phyloP scores from a whole-genome alignment of 2,329 filamentous ascomycete genomes.

The Zarea fungicola region DNA sequence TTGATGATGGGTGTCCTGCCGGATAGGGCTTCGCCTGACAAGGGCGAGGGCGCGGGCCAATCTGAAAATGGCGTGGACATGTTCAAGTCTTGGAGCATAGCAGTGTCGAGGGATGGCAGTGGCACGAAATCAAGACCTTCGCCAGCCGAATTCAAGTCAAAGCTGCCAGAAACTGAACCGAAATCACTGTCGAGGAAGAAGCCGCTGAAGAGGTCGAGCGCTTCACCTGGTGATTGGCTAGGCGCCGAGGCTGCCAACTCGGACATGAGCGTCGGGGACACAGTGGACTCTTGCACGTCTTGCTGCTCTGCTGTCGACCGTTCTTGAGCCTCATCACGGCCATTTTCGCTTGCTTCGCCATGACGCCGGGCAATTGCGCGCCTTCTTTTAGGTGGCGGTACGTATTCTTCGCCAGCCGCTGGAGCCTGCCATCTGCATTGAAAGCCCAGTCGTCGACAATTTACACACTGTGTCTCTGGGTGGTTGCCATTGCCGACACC shows the following conservation, averaged over 20 bases:
- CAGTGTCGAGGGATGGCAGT: conserved; percentile 11
- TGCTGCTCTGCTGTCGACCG: no score
- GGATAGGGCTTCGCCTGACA: background rate
- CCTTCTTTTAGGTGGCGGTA: conserved; percentile 15
- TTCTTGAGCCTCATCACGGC: background rate
- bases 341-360: background rate
- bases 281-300: background rate
- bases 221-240: background rate
- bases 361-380: conserved; percentile 7
- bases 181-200: conserved; percentile 5
- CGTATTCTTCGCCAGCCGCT: conserved; percentile 12
- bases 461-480: conserved; percentile 2
- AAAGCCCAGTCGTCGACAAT: conserved; percentile 17
- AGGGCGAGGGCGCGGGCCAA: background rate
- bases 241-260: background rate
- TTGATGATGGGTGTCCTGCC: background rate
- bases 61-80: background rate
- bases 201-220: background rate
- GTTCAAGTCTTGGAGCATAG: conserved; percentile 1
- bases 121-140: conserved; percentile 17
- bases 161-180: background rate
- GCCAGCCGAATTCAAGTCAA: conserved; percentile 14
- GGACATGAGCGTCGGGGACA: background rate
- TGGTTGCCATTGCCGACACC: background rate
- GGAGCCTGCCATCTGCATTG: conserved; percentile 16